phyloP scores from a whole-genome alignment of 2,329 filamentous ascomycete species.

The Calonectria hawksworthii region DNA sequence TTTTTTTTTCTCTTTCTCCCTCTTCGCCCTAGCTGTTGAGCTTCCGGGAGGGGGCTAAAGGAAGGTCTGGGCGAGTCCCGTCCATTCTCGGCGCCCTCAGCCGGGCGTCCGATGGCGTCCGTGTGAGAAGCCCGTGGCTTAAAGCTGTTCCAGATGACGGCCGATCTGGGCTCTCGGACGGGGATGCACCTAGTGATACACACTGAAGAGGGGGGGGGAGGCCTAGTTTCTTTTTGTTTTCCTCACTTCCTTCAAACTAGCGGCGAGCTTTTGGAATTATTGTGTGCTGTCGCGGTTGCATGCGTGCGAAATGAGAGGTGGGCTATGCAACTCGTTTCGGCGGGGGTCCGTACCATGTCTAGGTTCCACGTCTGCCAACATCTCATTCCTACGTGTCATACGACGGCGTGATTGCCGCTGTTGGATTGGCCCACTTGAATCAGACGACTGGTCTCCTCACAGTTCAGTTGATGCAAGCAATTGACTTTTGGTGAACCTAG shows the following conservation, averaged over 20 bases:
- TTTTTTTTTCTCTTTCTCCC: not conserved
- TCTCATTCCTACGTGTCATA: conserved; percentile 18
- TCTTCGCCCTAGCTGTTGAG: not conserved
- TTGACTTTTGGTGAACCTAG: conserved; percentile 6
- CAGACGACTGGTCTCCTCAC: not conserved
- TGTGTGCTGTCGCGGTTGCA: not conserved
- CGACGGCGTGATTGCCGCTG: not conserved
- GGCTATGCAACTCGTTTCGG: conserved; percentile 20
- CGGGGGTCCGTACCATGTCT: not conserved
- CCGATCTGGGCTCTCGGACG: not conserved
- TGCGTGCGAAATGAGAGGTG: conserved; percentile 17
- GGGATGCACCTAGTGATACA: not conserved
- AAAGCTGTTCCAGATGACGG: not conserved
- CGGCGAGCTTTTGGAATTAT: not conserved
- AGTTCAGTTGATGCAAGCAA: conserved; percentile 5
- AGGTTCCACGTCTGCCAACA: conserved; percentile 8
- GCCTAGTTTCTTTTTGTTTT: not conserved
- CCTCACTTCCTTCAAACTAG: not conserved
- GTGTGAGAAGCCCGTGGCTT: not conserved
- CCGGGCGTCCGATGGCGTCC: not conserved
- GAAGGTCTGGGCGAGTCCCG: not conserved
- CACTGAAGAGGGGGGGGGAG: no score
- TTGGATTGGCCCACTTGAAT: not conserved
- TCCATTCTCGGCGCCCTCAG: not conserved
- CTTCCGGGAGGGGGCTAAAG: not conserved